Conservation (phyloP, 352 stramenopile genomes). For the Pythium biforme region DNA sequence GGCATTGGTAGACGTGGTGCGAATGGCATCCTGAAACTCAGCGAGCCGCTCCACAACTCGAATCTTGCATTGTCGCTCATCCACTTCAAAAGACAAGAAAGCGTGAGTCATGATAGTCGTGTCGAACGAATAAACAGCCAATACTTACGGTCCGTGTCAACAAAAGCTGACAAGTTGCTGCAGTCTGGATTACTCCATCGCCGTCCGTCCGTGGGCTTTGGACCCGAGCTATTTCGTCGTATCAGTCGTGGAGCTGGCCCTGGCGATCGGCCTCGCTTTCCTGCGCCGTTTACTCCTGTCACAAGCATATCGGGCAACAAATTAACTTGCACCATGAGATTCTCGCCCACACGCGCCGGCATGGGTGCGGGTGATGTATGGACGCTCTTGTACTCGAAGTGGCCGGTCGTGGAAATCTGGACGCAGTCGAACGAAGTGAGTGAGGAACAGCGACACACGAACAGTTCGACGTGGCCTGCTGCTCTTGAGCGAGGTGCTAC, state of each 20-base stretch:
- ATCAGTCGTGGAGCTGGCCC: constrained; percentile 16
- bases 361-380: constrained; percentile 31
- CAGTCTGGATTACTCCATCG: constrained; percentile 23
- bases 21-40: constrained; percentile 81
- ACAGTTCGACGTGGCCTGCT: constrained; percentile 57
- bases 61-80: constrained; percentile 88
- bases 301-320: not conserved
- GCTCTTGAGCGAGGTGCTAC: constrained; percentile 44
- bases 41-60: constrained; percentile 80
- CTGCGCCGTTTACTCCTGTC: constrained; percentile 6
- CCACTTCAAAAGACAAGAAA: constrained; percentile 44
- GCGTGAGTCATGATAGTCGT: not conserved
- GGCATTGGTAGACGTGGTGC: constrained; percentile 36
- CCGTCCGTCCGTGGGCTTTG: constrained; percentile 10
- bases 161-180: constrained; percentile 59
- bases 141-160: constrained; percentile 62
- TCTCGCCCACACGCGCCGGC: not conserved
- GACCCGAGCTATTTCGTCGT: constrained; percentile 14
- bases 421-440: constrained; percentile 22
- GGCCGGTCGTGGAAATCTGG: constrained; percentile 46
- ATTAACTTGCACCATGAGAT: constrained; percentile 9
- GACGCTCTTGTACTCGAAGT: constrained; percentile 61
- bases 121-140: not conserved
- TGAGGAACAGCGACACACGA: constrained; percentile 41
- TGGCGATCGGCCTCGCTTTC: constrained; percentile 56